Conservation (phyloP, 2,329 filamentous ascomycete species). For the Hypoxylon sp. region DNA sequence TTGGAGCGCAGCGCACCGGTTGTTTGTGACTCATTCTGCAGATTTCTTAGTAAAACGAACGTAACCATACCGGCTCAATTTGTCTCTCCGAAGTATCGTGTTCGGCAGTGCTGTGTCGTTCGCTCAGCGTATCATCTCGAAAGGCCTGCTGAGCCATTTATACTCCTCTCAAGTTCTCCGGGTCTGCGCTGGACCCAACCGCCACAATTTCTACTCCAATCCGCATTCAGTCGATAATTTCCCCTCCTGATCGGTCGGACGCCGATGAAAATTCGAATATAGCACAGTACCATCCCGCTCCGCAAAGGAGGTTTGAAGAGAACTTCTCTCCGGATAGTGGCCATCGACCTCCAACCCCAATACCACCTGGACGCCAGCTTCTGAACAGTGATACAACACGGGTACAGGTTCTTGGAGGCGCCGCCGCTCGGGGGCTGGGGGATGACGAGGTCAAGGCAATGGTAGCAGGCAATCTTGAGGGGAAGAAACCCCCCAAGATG, state of each 20-base stretch:
- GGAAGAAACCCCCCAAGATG: conserved; percentile 60
- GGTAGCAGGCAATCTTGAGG: conserved; percentile 52
- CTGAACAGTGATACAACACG: conserved; percentile 46
- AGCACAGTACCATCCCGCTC: conserved; percentile 50
- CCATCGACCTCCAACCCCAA: conserved; percentile 48
- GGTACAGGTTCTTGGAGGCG: conserved; percentile 42
- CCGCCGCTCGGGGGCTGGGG: conserved; percentile 44
- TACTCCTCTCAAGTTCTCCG: conserved; percentile 43
- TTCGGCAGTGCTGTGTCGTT: conserved; percentile 34
- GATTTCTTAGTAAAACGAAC: conserved; percentile 30
- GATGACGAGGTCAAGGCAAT: conserved; percentile 52
- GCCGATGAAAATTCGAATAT: conserved; percentile 54
- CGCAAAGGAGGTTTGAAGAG: conserved; percentile 56
- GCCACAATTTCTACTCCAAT: conserved; percentile 65
- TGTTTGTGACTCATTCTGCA: conserved; percentile 37
- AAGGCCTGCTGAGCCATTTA: conserved; percentile 29
- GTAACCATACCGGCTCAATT: conserved; percentile 14
- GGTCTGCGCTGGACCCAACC: conserved; percentile 58
- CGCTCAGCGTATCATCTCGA: conserved; percentile 27
- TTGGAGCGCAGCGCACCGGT: conserved; percentile 19
- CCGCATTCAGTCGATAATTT: conserved; percentile 65
- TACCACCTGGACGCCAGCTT: conserved; percentile 46
- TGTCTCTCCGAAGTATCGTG: conserved; percentile 19
- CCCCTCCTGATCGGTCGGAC: conserved; percentile 58
- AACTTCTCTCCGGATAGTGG: conserved; percentile 51